Evolutionary conservation across 768 basidiomycete species (phyloP).

Genomic region (Kockovaella imperatae): DNA sequence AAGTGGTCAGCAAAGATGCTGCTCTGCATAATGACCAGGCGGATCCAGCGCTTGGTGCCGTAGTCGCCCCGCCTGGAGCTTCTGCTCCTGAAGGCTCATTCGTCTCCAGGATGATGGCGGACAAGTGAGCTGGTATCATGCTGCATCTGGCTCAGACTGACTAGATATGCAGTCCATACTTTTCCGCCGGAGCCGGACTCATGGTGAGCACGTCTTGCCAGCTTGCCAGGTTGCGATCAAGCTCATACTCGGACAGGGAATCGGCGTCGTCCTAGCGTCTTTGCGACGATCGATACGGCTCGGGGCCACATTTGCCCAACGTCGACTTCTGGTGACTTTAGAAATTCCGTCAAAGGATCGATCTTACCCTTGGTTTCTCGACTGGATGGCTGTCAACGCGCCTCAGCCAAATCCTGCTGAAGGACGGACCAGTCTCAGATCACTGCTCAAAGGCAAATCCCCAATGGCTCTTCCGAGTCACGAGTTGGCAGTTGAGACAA

Average conservation of each 20-base stretch:
- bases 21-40: not conserved
- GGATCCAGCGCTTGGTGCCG: not conserved
- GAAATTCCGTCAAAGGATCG: constrained; percentile 95
- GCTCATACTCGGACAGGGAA: constrained; percentile 54
- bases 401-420: constrained; percentile 17
- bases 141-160: not conserved
- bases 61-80: constrained; percentile 1
- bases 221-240: not conserved
- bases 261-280: constrained; percentile 73
- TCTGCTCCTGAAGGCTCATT: constrained; percentile 15
- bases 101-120: constrained; percentile 30
- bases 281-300: constrained; percentile 64
- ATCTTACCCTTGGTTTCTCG: constrained; percentile 91
- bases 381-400: constrained; percentile 81
- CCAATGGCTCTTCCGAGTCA: constrained; percentile 65
- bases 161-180: constrained; percentile 65
- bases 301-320: constrained; percentile 66
- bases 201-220: constrained; percentile 56
- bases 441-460: constrained; percentile 24
- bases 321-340: constrained; percentile 85
- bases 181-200: constrained; percentile 94
- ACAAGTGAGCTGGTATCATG: constrained; percentile 29
- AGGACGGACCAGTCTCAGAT: constrained; percentile 3
- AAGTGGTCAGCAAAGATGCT: not conserved
- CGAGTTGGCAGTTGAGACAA: constrained; percentile 91